These are phyloP conservation scores for Dryadomyces quercus-mongolicae DNA, from an alignment of 2,329 filamentous ascomycete species.

Conservation along the genomic window DNA sequence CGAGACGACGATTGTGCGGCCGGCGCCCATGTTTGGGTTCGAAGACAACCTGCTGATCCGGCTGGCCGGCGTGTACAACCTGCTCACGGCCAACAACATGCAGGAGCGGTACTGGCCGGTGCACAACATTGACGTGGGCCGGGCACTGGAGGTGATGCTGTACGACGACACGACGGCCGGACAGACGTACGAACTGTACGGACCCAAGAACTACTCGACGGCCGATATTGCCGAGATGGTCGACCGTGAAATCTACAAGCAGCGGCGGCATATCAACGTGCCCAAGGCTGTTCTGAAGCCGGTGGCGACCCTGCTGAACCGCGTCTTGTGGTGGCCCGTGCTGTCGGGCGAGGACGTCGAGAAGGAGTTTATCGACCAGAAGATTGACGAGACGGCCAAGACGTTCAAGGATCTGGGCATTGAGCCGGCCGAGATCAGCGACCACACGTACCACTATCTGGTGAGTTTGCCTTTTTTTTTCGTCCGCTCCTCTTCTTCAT, in stretches of 20 bases:
- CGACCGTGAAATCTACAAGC: slow-evolving; percentile 84
- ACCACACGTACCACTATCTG: slow-evolving; percentile 87
- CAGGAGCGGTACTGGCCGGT: slow-evolving; percentile 83
- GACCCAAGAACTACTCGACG: slow-evolving; percentile 84
- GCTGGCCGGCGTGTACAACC: slow-evolving; percentile 66
- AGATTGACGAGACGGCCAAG: slow-evolving; percentile 82
- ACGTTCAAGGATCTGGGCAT: slow-evolving; percentile 92
- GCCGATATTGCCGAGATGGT: slow-evolving; percentile 78
- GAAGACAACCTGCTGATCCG: slow-evolving; percentile 86
- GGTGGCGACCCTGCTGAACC: slow-evolving; percentile 62
- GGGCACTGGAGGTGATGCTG: slow-evolving; percentile 79
- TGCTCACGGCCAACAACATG: slow-evolving; percentile 89
- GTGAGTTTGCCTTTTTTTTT: slow-evolving; percentile 36
- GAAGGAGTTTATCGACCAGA: slow-evolving; percentile 84
- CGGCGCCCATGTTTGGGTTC: slow-evolving; percentile 86
- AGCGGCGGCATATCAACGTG: slow-evolving; percentile 80
- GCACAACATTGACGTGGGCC: slow-evolving; percentile 85
- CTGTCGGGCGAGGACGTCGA: slow-evolving; percentile 77
- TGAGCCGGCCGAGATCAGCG: slow-evolving; percentile 72
- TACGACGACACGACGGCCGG: slow-evolving; percentile 83
- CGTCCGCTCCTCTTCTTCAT: slow-evolving; percentile 14
- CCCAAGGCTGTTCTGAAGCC: slow-evolving; percentile 73
- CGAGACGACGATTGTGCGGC: slow-evolving; percentile 92
- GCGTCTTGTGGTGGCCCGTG: slow-evolving; percentile 77
- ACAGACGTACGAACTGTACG: slow-evolving; percentile 90